Conservation (phyloP, 2,329 filamentous ascomycete genomes). For the Ophiostoma tasmaniense region DNA sequence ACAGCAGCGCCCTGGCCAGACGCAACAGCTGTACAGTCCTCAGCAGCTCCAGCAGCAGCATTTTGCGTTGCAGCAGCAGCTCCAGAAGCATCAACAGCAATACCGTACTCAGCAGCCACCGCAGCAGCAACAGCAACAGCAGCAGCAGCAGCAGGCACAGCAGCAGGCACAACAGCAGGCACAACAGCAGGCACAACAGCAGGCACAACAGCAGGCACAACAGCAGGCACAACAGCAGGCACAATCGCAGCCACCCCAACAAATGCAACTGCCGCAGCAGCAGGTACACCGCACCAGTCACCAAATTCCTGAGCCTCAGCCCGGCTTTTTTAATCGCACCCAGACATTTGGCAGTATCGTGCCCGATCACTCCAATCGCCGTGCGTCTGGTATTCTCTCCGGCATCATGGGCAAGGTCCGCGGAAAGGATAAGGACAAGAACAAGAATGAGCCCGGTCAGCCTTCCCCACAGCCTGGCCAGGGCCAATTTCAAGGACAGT, state of each 20-base stretch:
- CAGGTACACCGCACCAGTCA: background rate
- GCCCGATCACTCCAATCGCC: background rate
- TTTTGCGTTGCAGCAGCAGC: constrained; percentile 2
- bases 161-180: constrained; percentile 10
- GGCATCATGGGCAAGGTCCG: constrained; percentile 18
- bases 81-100: constrained; percentile 11
- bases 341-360: constrained; percentile 16
- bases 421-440: constrained; percentile 11
- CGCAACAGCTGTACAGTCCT: background rate
- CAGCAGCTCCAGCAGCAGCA: constrained; percentile 8
- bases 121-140: constrained; percentile 14
- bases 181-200: constrained; percentile 13
- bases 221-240: constrained; percentile 1
- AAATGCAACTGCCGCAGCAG: constrained; percentile 18
- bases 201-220: constrained; percentile 13
- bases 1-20: background rate
- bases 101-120: constrained; percentile 10
- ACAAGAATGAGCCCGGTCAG: background rate
- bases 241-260: constrained; percentile 14
- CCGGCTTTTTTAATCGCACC: constrained; percentile 7
- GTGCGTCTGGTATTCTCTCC: constrained; percentile 13
- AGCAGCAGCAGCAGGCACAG: constrained; percentile 17
- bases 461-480: background rate
- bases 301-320: background rate
- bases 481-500: background rate